Evolutionary conservation across 257 asterid species (phyloP).

Genomic region (Solanum lycopersicoides): DNA sequence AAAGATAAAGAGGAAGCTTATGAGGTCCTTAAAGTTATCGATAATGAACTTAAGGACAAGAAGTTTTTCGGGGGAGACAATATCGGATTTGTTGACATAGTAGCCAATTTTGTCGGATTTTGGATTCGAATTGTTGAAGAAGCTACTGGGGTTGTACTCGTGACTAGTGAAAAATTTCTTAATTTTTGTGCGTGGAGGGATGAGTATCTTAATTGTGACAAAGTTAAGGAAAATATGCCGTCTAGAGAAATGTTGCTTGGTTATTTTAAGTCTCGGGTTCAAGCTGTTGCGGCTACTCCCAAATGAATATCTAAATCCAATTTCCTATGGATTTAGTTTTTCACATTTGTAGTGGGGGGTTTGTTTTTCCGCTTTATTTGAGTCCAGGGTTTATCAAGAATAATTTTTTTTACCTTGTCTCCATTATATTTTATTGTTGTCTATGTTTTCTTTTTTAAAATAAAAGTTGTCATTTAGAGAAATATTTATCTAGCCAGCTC

Average conservation of each 20-base stretch:
- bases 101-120: slow-evolving; percentile 15
- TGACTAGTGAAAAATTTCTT: slow-evolving; percentile 30
- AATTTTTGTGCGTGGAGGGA: slow-evolving; percentile 20
- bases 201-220: slow-evolving; percentile 3
- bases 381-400: fast-evolving
- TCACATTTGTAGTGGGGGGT: too few relatives aligned
- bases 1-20: slow-evolving; percentile 35
- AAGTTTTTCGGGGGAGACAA: slow-evolving; percentile 47
- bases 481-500: not conserved
- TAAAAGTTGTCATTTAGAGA: not conserved
- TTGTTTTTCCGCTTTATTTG: too few relatives aligned
- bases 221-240: slow-evolving; percentile 34
- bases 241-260: slow-evolving; percentile 7
- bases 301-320: not conserved
- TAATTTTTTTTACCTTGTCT: fast-evolving
- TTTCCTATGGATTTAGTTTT: not conserved
- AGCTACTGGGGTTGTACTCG: slow-evolving; percentile 9
- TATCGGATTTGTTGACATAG: slow-evolving; percentile 31
- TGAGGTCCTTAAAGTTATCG: slow-evolving; percentile 18
- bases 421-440: too few relatives aligned
- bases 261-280: not conserved
- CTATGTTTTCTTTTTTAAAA: not conserved
- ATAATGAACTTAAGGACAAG: slow-evolving; percentile 26
- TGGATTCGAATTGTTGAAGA: slow-evolving; percentile 21
- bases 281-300: not conserved